Base-by-base conservation (phyloP, 163 green algal genomes). In the Chloromonas sp. region DNA sequence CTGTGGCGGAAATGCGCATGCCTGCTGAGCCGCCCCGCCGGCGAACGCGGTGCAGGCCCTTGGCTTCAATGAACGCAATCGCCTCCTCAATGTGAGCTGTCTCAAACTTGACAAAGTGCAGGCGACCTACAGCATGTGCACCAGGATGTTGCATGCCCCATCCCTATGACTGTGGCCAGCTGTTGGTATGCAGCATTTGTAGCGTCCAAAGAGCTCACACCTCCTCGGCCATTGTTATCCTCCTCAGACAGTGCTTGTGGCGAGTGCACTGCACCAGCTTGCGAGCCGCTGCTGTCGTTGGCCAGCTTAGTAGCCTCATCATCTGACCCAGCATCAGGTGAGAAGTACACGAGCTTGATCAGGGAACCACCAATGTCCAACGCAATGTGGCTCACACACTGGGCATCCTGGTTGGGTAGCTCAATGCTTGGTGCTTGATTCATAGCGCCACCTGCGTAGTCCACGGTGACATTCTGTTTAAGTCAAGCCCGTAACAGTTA, bases 91-190 rank as follows among this genome's bases (percentile, higher is more conserved):
- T 88, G 11, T 94, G 93, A 5, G 82, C 88, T 0, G 93, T 99
- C 90, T 99, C 95, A 93, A 99, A 99, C 89, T 99, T 99, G 14
- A 98, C 95, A 93, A 99, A 99, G 89, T 99, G 97, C 81, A 99
- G 92, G 80, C 89, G 87, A n/a, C 91, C 91, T 93, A 85, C 36
- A 36, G 36, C 36, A 36, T 36, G 36, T 36, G 36, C 36, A 1
- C 61, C 76, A 81, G 60, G 1, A 61, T 81, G 60, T 82, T 81
- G 62, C 74, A 82, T 58, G 11, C 36, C 2, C 1, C 3, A 84
- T 60, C 15, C 3, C 11, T 79, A 58, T 11, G 60, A 79, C 11
- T 58, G 13, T 74, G 14, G 59, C 60, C 60, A 78, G 61, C 2
- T 71, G 36, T 36, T 36, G 36, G 36, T 36, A 36, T 36, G 36